phyloP scores from a whole-genome alignment of 306 rosid genomes.

The Abrus precatorius region DNA sequence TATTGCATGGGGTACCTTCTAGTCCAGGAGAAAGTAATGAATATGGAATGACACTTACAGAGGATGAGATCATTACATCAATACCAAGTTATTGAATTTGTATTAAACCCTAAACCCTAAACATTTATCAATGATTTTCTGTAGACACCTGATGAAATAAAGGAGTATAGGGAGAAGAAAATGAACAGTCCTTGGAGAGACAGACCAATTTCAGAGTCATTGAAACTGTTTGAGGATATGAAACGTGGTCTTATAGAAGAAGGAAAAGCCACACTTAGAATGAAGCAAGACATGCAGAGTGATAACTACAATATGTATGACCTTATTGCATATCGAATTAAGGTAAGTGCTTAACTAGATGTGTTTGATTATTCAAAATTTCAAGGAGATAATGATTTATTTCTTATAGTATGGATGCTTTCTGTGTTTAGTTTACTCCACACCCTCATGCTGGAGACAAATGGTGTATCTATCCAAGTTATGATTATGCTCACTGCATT shows the following conservation, averaged over 20 bases:
- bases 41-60: constrained; percentile 39
- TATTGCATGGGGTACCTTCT: neutral
- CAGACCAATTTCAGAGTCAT: constrained; percentile 83
- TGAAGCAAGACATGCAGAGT: constrained; percentile 99
- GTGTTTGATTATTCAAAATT: constrained; percentile 35
- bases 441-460: constrained; percentile 99
- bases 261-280: constrained; percentile 96
- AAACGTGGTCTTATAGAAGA: constrained; percentile 81
- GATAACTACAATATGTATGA: constrained; percentile 97
- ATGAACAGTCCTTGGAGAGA: constrained; percentile 99
- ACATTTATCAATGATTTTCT: constrained; percentile 45
- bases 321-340: constrained; percentile 95
- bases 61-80: constrained; percentile 33
- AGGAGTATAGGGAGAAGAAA: constrained; percentile 93
- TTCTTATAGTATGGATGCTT: constrained; percentile 44
- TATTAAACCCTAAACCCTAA: too few relatives aligned
- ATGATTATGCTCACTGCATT: constrained; percentile 95
- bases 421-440: constrained; percentile 76
- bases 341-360: constrained; percentile 61
- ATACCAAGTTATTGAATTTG: constrained; percentile 11
- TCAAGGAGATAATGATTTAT: neutral
- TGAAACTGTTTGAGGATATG: constrained; percentile 93
- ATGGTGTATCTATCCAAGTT: constrained; percentile 99
- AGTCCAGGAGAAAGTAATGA: constrained; percentile 12
- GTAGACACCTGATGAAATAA: constrained; percentile 91